Conservation (phyloP, 2,329 filamentous ascomycete genomes). For the Fonsecaea multimorphosa region DNA sequence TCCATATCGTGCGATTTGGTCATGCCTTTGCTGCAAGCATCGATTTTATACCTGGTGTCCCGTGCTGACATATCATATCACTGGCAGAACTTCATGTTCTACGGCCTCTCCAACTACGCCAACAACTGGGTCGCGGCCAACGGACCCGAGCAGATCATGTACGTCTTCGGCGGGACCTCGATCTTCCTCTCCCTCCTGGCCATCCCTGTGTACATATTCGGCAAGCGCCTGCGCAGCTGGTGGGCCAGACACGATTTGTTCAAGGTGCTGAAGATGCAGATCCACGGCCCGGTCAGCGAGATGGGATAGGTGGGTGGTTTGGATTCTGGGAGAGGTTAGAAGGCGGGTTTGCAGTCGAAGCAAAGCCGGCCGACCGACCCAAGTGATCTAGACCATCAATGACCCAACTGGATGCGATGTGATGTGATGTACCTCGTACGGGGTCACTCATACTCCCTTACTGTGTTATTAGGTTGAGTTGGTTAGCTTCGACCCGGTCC, state of each 20-base stretch:
- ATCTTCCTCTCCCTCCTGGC: constrained; percentile 39
- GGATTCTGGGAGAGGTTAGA: too few relatives aligned
- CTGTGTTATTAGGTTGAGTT: too few relatives aligned
- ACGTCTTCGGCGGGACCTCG: constrained; percentile 42
- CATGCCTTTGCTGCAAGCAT: too few relatives aligned
- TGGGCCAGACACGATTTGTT: constrained; percentile 35
- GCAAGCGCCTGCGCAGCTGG: constrained; percentile 38
- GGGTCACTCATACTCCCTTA: background rate
- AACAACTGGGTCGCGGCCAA: constrained; percentile 41
- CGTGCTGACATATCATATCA: too few relatives aligned
- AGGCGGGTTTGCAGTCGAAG: too few relatives aligned
- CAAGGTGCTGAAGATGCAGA: constrained; percentile 35
- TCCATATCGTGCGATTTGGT: background rate
- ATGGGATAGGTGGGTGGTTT: constrained; percentile 21
- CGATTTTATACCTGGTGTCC: too few relatives aligned
- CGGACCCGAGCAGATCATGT: constrained; percentile 42
- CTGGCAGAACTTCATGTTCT: constrained; percentile 43
- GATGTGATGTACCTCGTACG: too few relatives aligned
- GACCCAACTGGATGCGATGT: background rate
- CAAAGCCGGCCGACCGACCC: too few relatives aligned
- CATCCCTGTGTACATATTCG: constrained; percentile 42
- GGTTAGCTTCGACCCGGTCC: too few relatives aligned
- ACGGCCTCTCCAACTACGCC: constrained; percentile 41
- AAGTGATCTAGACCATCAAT: too few relatives aligned
- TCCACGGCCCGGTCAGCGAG: constrained; percentile 25